Evolutionary conservation across 805 yeast genomes (phyloP).

Genomic region (Pichia phayaonensis): DNA sequence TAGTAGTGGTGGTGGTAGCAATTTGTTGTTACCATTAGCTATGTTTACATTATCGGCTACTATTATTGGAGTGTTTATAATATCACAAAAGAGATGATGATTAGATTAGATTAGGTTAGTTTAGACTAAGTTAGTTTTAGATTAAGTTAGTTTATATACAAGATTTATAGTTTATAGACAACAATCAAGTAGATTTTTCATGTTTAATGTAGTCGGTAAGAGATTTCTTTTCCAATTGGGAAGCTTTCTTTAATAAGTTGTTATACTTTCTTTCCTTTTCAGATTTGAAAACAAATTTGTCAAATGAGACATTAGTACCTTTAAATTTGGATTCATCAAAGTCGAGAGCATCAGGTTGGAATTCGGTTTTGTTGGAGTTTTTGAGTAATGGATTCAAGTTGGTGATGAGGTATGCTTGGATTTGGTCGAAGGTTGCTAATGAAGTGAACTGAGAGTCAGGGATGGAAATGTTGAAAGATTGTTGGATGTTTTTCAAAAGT

Average conservation of each 20-base stretch:
- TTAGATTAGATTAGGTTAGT: too few species aligned
- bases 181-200: too few species aligned
- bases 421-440: conserved; percentile 31
- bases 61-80: conserved; percentile 44
- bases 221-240: conserved; percentile 19
- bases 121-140: too few species aligned
- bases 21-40: conserved; percentile 51
- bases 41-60: conserved; percentile 53
- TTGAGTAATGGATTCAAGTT: conserved; percentile 32
- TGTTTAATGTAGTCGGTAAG: conserved; percentile 13
- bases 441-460: conserved; percentile 43
- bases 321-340: conserved; percentile 47
- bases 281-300: conserved; percentile 39
- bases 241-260: conserved; percentile 34
- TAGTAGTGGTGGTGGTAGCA: background rate
- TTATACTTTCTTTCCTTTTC: conserved; percentile 39
- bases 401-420: conserved; percentile 31
- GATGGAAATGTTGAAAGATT: conserved; percentile 41
- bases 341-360: conserved; percentile 64
- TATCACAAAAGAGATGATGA: background rate
- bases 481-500: conserved; percentile 41
- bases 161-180: too few species aligned
- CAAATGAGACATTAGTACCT: conserved; percentile 51
- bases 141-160: too few species aligned
- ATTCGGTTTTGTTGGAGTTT: conserved; percentile 46